phyloP scores from a whole-genome alignment of 2,329 filamentous ascomycete species.

The Pseudogymnoascus sp. region DNA sequence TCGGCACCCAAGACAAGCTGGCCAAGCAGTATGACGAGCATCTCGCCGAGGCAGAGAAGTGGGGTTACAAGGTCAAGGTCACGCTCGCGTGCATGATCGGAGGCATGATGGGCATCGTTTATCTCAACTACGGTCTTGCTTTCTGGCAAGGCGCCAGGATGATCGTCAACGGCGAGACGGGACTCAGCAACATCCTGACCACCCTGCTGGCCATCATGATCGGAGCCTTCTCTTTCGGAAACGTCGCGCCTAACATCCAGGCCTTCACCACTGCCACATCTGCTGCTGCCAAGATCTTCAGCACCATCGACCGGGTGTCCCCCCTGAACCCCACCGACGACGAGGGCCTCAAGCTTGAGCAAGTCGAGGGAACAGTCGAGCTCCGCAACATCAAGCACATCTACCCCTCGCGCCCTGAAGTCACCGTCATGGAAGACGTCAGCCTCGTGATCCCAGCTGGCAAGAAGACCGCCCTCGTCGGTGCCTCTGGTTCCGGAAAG shows the following conservation, averaged over 20 bases:
- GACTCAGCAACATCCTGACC: conserved; percentile 66
- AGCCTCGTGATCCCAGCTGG: conserved; percentile 74
- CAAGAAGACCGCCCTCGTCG: conserved; percentile 87
- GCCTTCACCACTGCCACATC: conserved; percentile 78
- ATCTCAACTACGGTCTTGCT: conserved; percentile 76
- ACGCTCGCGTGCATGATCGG: conserved; percentile 72
- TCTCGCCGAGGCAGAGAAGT: conserved; percentile 63
- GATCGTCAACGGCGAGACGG: conserved; percentile 56
- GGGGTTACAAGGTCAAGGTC: conserved; percentile 68
- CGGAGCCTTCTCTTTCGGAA: conserved; percentile 83
- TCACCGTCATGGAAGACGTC: conserved; percentile 79
- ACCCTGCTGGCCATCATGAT: conserved; percentile 90
- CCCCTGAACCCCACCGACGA: conserved; percentile 71
- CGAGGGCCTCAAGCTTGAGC: conserved; percentile 63
- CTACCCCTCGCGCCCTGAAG: conserved; percentile 87
- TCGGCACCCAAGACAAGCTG: conserved; percentile 88
- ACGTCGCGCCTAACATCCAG: conserved; percentile 76
- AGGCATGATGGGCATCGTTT: conserved; percentile 74
- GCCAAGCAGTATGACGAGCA: conserved; percentile 76
- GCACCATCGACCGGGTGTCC: conserved; percentile 81
- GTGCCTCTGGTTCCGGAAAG: conserved; percentile 90
- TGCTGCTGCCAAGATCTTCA: conserved; percentile 85
- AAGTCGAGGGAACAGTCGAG: conserved; percentile 70
- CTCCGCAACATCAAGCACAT: conserved; percentile 82
- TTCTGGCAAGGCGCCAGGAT: conserved; percentile 84